These are phyloP conservation scores for Fusarium annulatum DNA, from an alignment of 2,329 filamentous ascomycete species.

Conservation along the genomic window DNA sequence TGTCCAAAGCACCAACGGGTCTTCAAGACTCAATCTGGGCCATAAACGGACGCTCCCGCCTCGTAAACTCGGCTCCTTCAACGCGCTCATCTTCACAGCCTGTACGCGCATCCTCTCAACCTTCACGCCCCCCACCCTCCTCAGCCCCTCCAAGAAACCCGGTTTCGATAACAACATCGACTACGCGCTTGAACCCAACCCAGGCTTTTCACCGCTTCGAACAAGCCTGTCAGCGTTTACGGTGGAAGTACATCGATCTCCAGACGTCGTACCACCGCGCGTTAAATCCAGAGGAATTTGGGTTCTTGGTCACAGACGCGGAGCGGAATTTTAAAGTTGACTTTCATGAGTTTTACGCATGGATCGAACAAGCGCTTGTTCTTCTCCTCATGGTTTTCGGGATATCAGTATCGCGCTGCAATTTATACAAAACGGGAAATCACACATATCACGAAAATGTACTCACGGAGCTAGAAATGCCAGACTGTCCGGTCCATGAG, in stretches of 20 bases:
- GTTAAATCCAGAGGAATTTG: slow-evolving; percentile 50
- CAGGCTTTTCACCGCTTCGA: slow-evolving; percentile 67
- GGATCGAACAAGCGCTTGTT: slow-evolving; percentile 77
- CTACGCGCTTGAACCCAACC: slow-evolving; percentile 41
- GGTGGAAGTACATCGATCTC: slow-evolving; percentile 72
- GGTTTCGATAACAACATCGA: background rate
- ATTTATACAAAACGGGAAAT: background rate
- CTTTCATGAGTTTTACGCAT: slow-evolving; percentile 80
- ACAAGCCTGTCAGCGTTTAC: slow-evolving; percentile 69
- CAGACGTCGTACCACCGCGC: slow-evolving; percentile 67
- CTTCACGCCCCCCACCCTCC: background rate
- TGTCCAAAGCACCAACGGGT: slow-evolving; percentile 34
- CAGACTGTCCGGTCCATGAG: slow-evolving; percentile 64
- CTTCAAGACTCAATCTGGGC: slow-evolving; percentile 44
- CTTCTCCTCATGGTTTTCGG: slow-evolving; percentile 73
- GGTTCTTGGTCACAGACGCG: slow-evolving; percentile 56
- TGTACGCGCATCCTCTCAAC: background rate
- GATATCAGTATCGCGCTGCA: slow-evolving; percentile 58
- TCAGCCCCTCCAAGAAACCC: background rate
- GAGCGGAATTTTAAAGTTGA: slow-evolving; percentile 82
- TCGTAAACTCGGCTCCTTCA: background rate
- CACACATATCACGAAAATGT: slow-evolving; percentile 79
- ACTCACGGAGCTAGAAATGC: slow-evolving; percentile 68
- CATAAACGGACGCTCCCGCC: slow-evolving; percentile 10
- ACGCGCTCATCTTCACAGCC: slow-evolving; percentile 29